Evolutionary conservation across 2,329 filamentous ascomycete species (phyloP), one percentile per base, ranked within the genome.

Genomic region (Didymella lethalis): DNA sequence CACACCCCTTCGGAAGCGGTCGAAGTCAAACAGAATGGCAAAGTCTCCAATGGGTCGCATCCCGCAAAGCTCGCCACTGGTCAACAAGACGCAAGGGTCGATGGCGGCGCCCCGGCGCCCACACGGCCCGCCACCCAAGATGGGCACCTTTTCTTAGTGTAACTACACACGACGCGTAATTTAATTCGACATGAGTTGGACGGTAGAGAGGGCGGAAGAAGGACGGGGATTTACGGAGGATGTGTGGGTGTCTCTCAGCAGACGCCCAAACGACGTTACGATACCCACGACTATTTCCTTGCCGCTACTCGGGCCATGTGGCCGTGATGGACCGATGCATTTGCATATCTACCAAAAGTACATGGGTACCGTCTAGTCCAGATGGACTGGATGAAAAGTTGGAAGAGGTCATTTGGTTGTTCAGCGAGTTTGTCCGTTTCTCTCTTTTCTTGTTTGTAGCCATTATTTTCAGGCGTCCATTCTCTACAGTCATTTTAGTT

Each of bases 1-100:
- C 46, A 76, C 76, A 16, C 76, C 76, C 29, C 66, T 77, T 26
- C 73, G 76, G 29, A 78, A 76, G 61, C 73, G 74, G 3, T 70
- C 73, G 5, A 69, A 66, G 23, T 58, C 72, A 3, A 76, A 64
- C 54, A 69, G 70, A 44, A 51, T 65, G n/a, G 60, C 62, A 16
- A 69, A 64, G 36, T 70, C 66, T n/a, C 66, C 69, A 16, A 57
- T 64, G 54, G 65, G 62, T 20, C 54, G 66, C 18, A 56, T 60
- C 8, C 51, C 67, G 12, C 63, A 64, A 12, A 70, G 68, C 48
- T 74, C 71, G 10, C 67, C 71, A 12, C 68, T 75, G 18, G 64
- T 74, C 31, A 66, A 66, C 31, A 75, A 72, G 56, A 67, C 71
- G 28, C 71, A 72, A 26, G 68, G 59, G 36, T 72, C 73, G 7